These are phyloP conservation scores for Colletotrichum musicola DNA, from an alignment of 2,329 filamentous ascomycete genomes.

Conservation along the genomic window DNA sequence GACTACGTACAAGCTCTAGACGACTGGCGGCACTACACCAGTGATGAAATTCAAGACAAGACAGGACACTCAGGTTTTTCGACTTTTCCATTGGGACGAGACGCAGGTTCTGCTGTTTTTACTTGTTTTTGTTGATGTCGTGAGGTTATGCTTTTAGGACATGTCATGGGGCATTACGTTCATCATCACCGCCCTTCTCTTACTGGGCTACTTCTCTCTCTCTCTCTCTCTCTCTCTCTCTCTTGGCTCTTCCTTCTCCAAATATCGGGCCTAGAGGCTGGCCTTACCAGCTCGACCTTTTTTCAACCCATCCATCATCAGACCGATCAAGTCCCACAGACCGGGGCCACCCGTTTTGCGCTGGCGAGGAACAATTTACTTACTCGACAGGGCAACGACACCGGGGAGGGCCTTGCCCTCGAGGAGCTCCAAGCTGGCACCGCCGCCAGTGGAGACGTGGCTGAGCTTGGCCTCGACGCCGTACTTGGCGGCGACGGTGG, in stretches of 20 bases:
- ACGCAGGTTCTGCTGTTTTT: slow-evolving; percentile 4
- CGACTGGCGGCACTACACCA: slow-evolving; percentile 28
- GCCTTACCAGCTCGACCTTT: slow-evolving; percentile 49
- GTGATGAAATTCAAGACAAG: slow-evolving; percentile 27
- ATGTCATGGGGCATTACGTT: slow-evolving; percentile 37
- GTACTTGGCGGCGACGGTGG: slow-evolving; percentile 98
- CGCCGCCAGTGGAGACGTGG: slow-evolving; percentile 97
- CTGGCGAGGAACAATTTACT: slow-evolving; percentile 58
- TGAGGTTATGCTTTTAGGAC: slow-evolving; percentile 25
- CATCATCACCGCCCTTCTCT: slow-evolving; percentile 27
- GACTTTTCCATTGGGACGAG: background rate
- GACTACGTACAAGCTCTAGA: slow-evolving; percentile 32
- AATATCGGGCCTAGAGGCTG: slow-evolving; percentile 49
- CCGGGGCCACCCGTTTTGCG: slow-evolving; percentile 16
- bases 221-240: slow-evolving; percentile 12
- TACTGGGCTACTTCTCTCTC: slow-evolving; percentile 13
- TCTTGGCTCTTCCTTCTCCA: slow-evolving; percentile 9
- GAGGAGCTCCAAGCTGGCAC: slow-evolving; percentile 93
- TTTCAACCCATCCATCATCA: slow-evolving; percentile 44
- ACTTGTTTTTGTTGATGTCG: slow-evolving; percentile 22
- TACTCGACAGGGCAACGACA: slow-evolving; percentile 89
- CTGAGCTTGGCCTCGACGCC: slow-evolving; percentile 95
- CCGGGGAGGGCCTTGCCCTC: slow-evolving; percentile 98
- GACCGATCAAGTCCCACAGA: slow-evolving; percentile 42
- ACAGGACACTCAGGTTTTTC: background rate